Base-by-base conservation (phyloP, 331 rosid species). In the Cucumis variabilis region DNA sequence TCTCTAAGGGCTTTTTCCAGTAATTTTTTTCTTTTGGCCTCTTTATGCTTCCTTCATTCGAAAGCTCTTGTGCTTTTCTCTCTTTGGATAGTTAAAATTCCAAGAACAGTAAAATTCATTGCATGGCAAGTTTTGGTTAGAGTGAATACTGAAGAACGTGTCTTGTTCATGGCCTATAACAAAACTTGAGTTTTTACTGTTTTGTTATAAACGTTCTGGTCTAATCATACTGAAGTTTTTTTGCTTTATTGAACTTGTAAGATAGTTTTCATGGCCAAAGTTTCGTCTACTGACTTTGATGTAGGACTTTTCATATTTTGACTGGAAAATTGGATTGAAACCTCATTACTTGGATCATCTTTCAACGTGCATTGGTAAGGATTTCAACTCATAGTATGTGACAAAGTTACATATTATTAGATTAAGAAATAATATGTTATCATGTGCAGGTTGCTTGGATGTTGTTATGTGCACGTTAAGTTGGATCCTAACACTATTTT, bases 291-390 rank as follows among this genome's bases (percentile, higher is more conserved):
- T 83, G 41, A 71, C 74, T 19, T 68, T 71, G 19, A 80, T 80
- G 50, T 88, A 50, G 83, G 86, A 80, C 80, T 87, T 83, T 89
- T 83, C 96, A 97, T 98, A 89, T 93, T 97, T 93, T 97, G 99
- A 98, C 94, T 97, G 82, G 98, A 97, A 90, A 96, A 95, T 88
- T 97, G 99, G 99, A 91, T 94, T 91, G 98, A 98, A 85, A 98
- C 98, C 50, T 95, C 98, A 74, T 89, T 97, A 77, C 91, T 94
- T 67, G 93, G 95, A 88, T 97, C 98, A 77, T 92, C 95, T 71
- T 97, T 93, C 92, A 93, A 92, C 91, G 90, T 97, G 94, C 98
- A 95, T 86, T 94, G 98, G 99, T 97, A 77, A 85, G 98, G 85
- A 82, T 46, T 63, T 92, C 85, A 28, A 17, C 69, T 55, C 69